Base-by-base conservation (phyloP, 2,329 filamentous ascomycete genomes). In the Acarospora socialis region DNA sequence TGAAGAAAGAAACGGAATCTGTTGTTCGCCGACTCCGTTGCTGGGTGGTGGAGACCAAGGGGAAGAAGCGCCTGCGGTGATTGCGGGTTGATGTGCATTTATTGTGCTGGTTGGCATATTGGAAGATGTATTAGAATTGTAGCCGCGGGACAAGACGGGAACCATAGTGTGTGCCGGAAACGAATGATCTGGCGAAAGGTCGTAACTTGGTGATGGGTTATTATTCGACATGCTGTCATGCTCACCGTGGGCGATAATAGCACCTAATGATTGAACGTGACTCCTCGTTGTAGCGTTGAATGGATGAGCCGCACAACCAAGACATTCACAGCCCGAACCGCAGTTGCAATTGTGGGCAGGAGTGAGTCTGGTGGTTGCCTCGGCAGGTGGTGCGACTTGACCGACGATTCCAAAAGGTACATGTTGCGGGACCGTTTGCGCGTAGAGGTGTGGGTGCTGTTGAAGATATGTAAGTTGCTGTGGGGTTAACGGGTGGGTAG, bases 291-390 rank as follows among this genome's bases (percentile, higher is more conserved):
- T 57, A 17, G 51, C 51, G 38, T 64, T 64, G 40, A 55, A 63
- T 3, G 60, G 60, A 42, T 64, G 60, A 21, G 53, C 47, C 10
- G 55, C 53, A 43, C 60, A 64, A 10, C 56, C 60, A 18, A 63
- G 40, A 39, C 60, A 64, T 38, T 61, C 52, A 34, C 60, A 64
- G 5, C 48, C 49, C 29, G 61, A 54, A 14, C 60, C 60, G 38
- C 60, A 63, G 24, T 45, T 47, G 36, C 60, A 63, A 6, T 51
- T 48, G 39, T 55, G 49, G 8, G 40, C 45, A n/a, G 45, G 32
- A 12, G 51, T 45, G 7, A 37, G 35, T 4, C 28, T 29, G 7
- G 42, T 32, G 13, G 36, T 33, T 29, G 25, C 14, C 16, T 19
- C 30, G 12, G 21, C 18, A 5, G 15, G 22, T 10, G 25, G 25